Evolutionary conservation across 106 monocot genomes (phyloP), one percentile per base, ranked within the genome.

Genomic region (Amphibolis antarctica): DNA sequence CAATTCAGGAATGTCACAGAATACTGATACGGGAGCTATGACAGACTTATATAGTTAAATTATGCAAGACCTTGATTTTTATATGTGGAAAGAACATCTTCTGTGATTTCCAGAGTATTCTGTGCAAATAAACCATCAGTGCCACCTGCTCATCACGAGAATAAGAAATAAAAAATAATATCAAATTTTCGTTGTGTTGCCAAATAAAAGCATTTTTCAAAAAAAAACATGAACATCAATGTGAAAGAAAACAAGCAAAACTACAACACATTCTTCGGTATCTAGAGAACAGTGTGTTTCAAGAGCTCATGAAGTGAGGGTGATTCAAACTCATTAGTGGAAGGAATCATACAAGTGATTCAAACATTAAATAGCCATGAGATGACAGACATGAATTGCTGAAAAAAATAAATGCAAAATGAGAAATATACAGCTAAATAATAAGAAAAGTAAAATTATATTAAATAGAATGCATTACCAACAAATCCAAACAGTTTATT

Each of bases 41-140:
- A 46, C 48, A 64, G 1, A 17, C 12, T 27, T 15, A 6, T 57
- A 28, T 26, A 25, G 28, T 15, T 15, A 57, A 29, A 23, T 28
- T 57, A 26, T 26, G 14, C 23, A 49, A 26, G 10, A 90, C 90
- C 92, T 92, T 92, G 92, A 58, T 92, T 92, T 71, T 87, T 87
- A 50, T 87, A 92, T 9, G 82, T 69, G 47, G 81, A 71, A 75
- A 92, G 81, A 53, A 84, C 67, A 22, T 92, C 84, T 70, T 87
- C 77, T 14, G 92, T 84, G 22, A 92, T 92, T 69, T 92, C 84
- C 71, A 92, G 42, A 62, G 92, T 80, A 59, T 92, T 92, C 68
- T 87, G 81, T 48, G 77, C 87, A 84, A 92, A 92, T 53, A 92
- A 72, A 52, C 92, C 92, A 11, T 92, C 87, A 59, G 81, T 84